Evolutionary conservation across 1,284 basidiomycete species (phyloP).

Genomic region (Apiotrichum akiyoshidainum): DNA sequence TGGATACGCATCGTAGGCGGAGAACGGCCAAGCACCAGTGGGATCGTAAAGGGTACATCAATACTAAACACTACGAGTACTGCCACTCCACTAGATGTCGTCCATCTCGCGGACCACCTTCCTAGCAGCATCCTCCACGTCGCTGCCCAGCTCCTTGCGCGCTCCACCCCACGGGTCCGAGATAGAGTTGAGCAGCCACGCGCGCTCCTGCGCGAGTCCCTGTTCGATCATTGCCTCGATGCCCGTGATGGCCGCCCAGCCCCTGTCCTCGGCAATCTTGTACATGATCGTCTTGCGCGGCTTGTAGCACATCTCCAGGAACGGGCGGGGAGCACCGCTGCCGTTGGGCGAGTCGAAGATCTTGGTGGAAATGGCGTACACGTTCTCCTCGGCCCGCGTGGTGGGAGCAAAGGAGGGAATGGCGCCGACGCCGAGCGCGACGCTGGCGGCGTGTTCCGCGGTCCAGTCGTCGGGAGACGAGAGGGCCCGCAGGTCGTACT

Average conservation of each 20-base stretch:
- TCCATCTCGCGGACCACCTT: too few relatives aligned
- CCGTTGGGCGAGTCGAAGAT: neutral
- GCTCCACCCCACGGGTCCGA: too few relatives aligned
- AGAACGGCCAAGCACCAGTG: too few relatives aligned
- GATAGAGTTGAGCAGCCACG: too few relatives aligned
- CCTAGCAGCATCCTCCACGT: too few relatives aligned
- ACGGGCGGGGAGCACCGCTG: slow-evolving; percentile 20
- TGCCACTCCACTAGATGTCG: too few relatives aligned
- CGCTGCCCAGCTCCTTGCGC: too few relatives aligned
- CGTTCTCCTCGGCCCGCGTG: slow-evolving; percentile 11
- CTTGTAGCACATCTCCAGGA: slow-evolving; percentile 50
- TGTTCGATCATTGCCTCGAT: neutral
- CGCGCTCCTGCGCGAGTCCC: too few relatives aligned
- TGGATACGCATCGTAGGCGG: too few relatives aligned
- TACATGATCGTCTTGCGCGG: slow-evolving; percentile 42
- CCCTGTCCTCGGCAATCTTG: slow-evolving; percentile 22
- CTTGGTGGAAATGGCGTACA: slow-evolving; percentile 19
- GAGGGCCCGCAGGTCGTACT: slow-evolving; percentile 9
- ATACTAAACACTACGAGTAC: too few relatives aligned
- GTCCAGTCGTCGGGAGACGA: neutral
- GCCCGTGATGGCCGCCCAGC: slow-evolving; percentile 33
- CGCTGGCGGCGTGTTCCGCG: neutral
- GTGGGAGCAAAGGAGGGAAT: slow-evolving; percentile 20
- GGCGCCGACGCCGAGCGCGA: slow-evolving; percentile 22
- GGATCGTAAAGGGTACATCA: too few relatives aligned